Evolutionary conservation across 2,329 filamentous ascomycete genomes (phyloP), one percentile per base, ranked within the genome.

Genomic region (Fusarium mundagurra): DNA sequence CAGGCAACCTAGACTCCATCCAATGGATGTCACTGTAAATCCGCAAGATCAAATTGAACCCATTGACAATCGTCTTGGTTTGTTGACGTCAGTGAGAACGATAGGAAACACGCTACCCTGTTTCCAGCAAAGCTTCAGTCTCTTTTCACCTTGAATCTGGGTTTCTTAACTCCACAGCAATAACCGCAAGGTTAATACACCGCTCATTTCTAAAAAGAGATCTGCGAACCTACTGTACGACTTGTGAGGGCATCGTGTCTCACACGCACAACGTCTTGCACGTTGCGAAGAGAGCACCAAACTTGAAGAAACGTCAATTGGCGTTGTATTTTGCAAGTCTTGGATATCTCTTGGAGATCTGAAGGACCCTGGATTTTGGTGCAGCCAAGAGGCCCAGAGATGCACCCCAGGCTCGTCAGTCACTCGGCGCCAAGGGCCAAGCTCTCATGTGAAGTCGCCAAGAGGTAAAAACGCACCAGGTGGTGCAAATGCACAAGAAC

Each of bases 271-370:
- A 9, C 43, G 3, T 43, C 27, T 45, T 31, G 5, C 24, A 53
- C 27, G 13, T 54, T 61, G 36, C 17, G 39, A 53, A n/a, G 33
- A 39, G 29, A 17, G 14, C 27, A 18, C 12, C 41, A 13, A 45
- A 11, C 16, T 38, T 31, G 41, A 34, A 34, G 34, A 34, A 18
- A 27, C 18, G 31, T n/a, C 43, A 55, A 54, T 64, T 44, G 60
- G 62, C 33, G 72, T 73, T 67, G 62, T 57, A 75, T 59, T 53
- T 53, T 10, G 12, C 2, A 71, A 31, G 50, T 68, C 76, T 77
- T 74, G 72, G 65, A 73, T 22, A 78, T 78, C 76, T 77, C 75
- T 77, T 78, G 73, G 72, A 71, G 58, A 78, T 78, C 74, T 73
- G 61, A 54, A 50, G 59, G 44, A 63, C 60, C 72, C 72, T 60